These are phyloP conservation scores for Thuja plicata DNA, from an alignment of 83 land plant genomes.

Conservation along the genomic window DNA sequence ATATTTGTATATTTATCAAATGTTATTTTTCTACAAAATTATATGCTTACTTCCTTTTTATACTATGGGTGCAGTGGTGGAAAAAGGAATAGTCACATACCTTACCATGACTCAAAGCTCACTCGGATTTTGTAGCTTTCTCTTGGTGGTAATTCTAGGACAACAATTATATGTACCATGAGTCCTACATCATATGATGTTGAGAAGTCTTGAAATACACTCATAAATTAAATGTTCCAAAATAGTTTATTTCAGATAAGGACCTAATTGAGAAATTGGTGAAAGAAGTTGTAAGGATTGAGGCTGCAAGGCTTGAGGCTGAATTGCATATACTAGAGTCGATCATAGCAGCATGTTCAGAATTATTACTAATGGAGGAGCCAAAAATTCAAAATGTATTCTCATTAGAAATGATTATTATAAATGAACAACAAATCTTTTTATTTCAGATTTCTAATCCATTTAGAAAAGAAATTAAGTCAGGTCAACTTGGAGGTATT, in stretches of 20 bases:
- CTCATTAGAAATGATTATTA: not conserved
- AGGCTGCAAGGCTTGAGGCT: conserved; percentile 96
- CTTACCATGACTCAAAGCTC: no score
- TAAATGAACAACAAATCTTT: not conserved
- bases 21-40: not conserved
- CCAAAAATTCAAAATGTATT: conserved; percentile 76
- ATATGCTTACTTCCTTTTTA: no score
- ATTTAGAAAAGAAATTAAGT: not conserved
- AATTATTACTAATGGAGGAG: conserved; percentile 60
- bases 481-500: conserved; percentile 35
- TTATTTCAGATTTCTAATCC: conserved; percentile 4
- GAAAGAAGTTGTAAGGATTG: conserved; percentile 95
- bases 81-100: no score
- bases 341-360: conserved; percentile 23
- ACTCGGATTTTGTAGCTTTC: no score
- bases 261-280: conserved; percentile 86
- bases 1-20: not conserved
- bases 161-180: no score
- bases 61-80: no score
- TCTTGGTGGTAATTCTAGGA: no score
- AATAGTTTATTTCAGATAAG: no score
- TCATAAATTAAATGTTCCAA: not conserved
- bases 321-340: conserved; percentile 81
- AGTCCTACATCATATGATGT: conserved; percentile 80
- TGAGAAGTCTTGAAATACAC: conserved; percentile 91